Evolutionary conservation across 768 basidiomycete genomes (phyloP).

Genomic region (Mycena filopes): DNA sequence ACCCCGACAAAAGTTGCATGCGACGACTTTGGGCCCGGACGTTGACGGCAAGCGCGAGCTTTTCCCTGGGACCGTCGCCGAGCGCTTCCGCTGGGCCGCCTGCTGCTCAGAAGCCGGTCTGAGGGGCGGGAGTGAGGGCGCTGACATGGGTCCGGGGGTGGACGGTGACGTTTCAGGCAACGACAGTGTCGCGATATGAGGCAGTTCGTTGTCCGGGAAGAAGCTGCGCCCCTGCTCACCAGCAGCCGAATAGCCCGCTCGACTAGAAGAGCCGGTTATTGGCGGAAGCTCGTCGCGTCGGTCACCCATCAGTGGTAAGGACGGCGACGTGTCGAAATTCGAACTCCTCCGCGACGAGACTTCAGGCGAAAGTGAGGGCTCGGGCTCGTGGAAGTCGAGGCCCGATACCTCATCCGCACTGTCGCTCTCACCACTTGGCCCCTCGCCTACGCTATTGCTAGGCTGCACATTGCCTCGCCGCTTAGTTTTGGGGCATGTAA

Average conservation of each 20-base stretch:
- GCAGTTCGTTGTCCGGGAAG: conserved; percentile 72
- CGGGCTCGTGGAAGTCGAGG: conserved; percentile 57
- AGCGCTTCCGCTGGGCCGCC: conserved; percentile 74
- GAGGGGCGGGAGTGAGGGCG: conserved; percentile 70
- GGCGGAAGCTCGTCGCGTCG: conserved; percentile 55
- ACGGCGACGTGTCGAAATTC: conserved; percentile 59
- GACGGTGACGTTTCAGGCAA: conserved; percentile 67
- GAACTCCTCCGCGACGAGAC: conserved; percentile 60
- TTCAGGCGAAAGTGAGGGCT: conserved; percentile 69
- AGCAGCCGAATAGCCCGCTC: conserved; percentile 44
- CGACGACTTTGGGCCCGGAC: conserved; percentile 87
- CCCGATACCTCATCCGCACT: conserved; percentile 70
- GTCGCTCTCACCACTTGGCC: conserved; percentile 53
- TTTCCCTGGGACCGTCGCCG: conserved; percentile 75
- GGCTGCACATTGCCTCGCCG: conserved; percentile 70
- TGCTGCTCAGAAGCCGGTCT: conserved; percentile 75
- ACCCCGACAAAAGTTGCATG: conserved; percentile 92
- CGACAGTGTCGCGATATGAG: conserved; percentile 77
- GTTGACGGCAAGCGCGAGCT: conserved; percentile 66
- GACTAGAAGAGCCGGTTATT: conserved; percentile 50
- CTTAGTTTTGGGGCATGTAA: conserved; percentile 81
- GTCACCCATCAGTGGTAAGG: conserved; percentile 53
- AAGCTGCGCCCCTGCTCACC: conserved; percentile 51
- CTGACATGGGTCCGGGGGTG: conserved; percentile 68
- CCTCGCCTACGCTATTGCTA: conserved; percentile 71